Base-by-base conservation (phyloP, 352 stramenopile species). In the Phytophthora idaei region DNA sequence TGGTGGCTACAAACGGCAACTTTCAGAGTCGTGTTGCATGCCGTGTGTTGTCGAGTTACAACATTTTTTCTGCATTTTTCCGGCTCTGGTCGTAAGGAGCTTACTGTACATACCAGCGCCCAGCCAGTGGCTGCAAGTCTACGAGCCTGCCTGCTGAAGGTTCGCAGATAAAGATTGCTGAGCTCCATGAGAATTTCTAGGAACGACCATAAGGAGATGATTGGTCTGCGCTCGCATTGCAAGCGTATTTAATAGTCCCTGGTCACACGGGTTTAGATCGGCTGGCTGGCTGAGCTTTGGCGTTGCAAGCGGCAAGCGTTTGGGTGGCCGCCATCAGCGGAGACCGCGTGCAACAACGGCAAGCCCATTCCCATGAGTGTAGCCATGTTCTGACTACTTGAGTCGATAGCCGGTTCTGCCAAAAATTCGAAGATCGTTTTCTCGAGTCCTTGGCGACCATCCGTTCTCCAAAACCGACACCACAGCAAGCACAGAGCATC, bases 361-460 rank as follows among this genome's bases (percentile, higher is more conserved):
- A 21, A 21, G 53, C 61, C 34, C 58, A 67, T 61, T 44, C 36
- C 44, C 32, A 29, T 44, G 42, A 57, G 47, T 48, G 67, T 63
- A 74, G 61, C 67, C 67, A 74, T 74, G 42, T 67, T 74, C 67
- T 17, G 67, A 67, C 67, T 74, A 61, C 44, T 60, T 69, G 60
- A 53, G 55, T 48, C 17, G 37, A 52, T 48, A 73, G 59, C 47
- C 65, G 47, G 65, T 73, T 69, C 31, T 27, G 17, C 8, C 4
- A 64, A 70, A 74, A 67, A 56, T 67, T 70, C 44, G n/a, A 66
- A 52, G 54, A 70, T 62, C 66, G 50, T 29, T 61, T 50, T 29
- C 17, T 61, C 28, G 34, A 17, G 28, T 50, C 32, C 25, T n/a
- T 29, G 34, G 11, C 39, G 59, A 47, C 60, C 59, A 69, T 47